These are phyloP conservation scores for Mrakia blollopis DNA, from an alignment of 768 basidiomycete genomes.

Conservation along the genomic window DNA sequence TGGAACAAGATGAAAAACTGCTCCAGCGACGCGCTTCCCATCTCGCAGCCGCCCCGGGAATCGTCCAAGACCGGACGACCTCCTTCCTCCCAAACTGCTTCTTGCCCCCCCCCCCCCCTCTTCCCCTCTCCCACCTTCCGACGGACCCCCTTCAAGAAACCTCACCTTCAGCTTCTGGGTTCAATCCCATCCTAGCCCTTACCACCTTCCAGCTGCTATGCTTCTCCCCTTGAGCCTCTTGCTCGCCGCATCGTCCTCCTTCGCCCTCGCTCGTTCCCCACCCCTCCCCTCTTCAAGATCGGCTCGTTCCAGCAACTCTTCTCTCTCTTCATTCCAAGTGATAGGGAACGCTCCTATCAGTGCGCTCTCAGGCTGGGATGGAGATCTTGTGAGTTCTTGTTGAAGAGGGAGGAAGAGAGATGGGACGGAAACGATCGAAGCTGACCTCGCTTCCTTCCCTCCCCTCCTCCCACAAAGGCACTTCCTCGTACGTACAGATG, in stretches of 20 bases:
- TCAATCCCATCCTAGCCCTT: neutral
- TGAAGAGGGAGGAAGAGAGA: neutral
- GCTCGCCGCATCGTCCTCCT: neutral
- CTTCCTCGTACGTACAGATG: neutral
- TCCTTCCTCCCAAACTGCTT: too few species aligned
- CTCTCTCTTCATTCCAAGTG: neutral
- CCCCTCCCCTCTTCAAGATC: neutral
- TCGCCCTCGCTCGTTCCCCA: neutral
- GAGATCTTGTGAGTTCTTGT: neutral
- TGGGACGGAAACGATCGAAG: neutral
- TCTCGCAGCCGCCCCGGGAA: neutral
- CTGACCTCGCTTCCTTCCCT: neutral
- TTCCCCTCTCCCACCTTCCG: neutral
- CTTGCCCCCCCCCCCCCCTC: neutral
- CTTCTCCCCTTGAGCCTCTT: neutral
- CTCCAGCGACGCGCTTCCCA: too few species aligned
- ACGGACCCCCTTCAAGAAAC: neutral
- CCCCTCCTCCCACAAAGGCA: neutral
- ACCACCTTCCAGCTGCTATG: neutral
- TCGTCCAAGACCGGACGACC: neutral
- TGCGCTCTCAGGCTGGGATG: constrained; percentile 1
- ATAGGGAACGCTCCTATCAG: constrained; percentile 9
- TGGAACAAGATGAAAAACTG: too few species aligned
- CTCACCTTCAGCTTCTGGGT: neutral
- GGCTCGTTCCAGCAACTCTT: neutral